Evolutionary conservation across 768 basidiomycete species (phyloP).

Genomic region (Pleurotus citrinopileatus): DNA sequence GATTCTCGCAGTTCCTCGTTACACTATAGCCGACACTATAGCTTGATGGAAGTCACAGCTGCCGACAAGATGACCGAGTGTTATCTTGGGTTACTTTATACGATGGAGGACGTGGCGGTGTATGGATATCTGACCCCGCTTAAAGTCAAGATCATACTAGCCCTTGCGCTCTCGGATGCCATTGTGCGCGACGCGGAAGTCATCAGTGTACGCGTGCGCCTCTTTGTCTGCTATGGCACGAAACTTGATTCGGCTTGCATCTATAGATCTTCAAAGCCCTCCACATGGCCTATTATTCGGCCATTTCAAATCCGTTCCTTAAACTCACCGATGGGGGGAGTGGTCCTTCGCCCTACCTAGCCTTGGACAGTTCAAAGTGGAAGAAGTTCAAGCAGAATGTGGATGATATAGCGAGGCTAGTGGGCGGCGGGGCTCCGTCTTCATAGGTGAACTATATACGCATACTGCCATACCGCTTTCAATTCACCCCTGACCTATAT

Average conservation of each 20-base stretch:
- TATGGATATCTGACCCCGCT: slow-evolving; percentile 91
- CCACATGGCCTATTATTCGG: slow-evolving; percentile 82
- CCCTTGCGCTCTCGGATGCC: slow-evolving; percentile 75
- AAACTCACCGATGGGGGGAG: slow-evolving; percentile 53
- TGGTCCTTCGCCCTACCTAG: slow-evolving; percentile 55
- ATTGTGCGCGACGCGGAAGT: slow-evolving; percentile 81
- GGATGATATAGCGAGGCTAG: slow-evolving; percentile 69
- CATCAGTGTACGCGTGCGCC: slow-evolving; percentile 50
- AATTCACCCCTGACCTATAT: no score
- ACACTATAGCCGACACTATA: slow-evolving; percentile 8
- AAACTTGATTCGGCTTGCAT: neutral
- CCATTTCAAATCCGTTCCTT: slow-evolving; percentile 86
- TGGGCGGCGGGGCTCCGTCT: slow-evolving; percentile 43
- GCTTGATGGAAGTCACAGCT: slow-evolving; percentile 32
- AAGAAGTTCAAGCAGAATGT: slow-evolving; percentile 66
- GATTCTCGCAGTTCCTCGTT: slow-evolving; percentile 25
- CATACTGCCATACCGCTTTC: neutral
- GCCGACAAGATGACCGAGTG: slow-evolving; percentile 68
- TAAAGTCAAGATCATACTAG: slow-evolving; percentile 84
- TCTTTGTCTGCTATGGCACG: slow-evolving; percentile 1
- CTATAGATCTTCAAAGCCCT: slow-evolving; percentile 82
- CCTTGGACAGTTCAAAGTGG: slow-evolving; percentile 65
- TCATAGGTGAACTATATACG: slow-evolving; percentile 12
- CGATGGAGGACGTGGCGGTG: slow-evolving; percentile 91
- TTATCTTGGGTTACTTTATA: slow-evolving; percentile 82